phyloP scores from a whole-genome alignment of 2,329 filamentous ascomycete genomes.

The Metarhizium sp. region DNA sequence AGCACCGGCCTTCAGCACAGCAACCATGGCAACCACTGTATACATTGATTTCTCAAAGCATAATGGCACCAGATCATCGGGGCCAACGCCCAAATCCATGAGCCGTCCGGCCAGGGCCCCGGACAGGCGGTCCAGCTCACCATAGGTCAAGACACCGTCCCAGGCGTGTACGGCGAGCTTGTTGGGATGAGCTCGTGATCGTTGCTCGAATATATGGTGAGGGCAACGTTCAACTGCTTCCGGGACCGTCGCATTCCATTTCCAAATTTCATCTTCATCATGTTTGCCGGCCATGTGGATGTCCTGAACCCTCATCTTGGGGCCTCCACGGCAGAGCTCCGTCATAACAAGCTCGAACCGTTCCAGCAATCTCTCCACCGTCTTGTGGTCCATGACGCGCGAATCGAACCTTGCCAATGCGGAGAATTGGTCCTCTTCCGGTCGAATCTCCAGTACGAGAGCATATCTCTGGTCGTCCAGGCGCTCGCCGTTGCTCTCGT shows the following conservation, averaged over 20 bases:
- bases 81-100: neutral
- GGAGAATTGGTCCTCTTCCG: too few species aligned
- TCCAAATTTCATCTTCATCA: conserved; percentile 6
- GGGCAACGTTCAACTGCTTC: conserved; percentile 6
- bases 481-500: too few species aligned
- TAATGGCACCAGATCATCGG: neutral
- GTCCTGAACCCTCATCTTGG: too few species aligned
- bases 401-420: too few species aligned
- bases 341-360: too few species aligned
- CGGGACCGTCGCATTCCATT: conserved; percentile 10
- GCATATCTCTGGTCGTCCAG: too few species aligned
- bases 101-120: neutral
- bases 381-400: too few species aligned
- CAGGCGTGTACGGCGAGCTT: neutral
- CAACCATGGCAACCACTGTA: conserved; percentile 11
- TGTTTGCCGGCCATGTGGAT: too few species aligned
- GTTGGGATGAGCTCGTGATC: too few species aligned
- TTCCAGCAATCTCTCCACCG: too few species aligned
- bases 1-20: conserved; percentile 10
- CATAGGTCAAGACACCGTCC: neutral
- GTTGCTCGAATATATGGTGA: conserved; percentile 11
- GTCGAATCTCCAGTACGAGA: too few species aligned
- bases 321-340: too few species aligned
- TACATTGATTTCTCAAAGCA: conserved; percentile 18
- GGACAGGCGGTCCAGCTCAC: neutral